Conservation (phyloP, 2,329 filamentous ascomycete genomes). For the Xylariaceae sp. region DNA sequence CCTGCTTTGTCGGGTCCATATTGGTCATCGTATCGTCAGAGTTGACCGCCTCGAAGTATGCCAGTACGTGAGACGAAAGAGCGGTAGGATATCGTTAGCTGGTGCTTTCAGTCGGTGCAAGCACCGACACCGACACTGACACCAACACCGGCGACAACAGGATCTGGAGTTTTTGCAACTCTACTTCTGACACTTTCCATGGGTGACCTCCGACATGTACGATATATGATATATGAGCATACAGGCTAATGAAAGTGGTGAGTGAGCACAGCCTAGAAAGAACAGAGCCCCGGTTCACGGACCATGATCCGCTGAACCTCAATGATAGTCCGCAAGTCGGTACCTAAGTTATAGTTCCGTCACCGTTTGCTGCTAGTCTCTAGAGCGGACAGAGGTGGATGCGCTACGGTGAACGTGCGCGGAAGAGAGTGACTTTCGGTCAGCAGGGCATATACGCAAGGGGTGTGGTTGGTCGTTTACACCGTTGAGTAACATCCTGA, state of each 20-base stretch:
- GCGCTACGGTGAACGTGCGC: background rate
- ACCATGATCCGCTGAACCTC: background rate
- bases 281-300: conserved; percentile 9
- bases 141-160: too few species aligned
- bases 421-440: conserved; percentile 1
- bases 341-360: background rate
- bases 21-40: conserved; percentile 11
- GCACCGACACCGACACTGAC: conserved; percentile 9
- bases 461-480: conserved; percentile 1
- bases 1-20: background rate
- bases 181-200: background rate
- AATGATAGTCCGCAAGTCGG: conserved; percentile 9
- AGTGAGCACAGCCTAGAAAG: background rate
- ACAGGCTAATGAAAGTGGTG: background rate
- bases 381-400: background rate
- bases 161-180: background rate
- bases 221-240: background rate
- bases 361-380: too few species aligned
- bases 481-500: conserved; percentile 7
- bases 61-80: conserved; percentile 13
- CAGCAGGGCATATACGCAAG: conserved; percentile 4
- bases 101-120: conserved; percentile 12
- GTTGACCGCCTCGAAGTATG: conserved; percentile 21
- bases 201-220: background rate
- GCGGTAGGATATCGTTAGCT: conserved; percentile 12